Evolutionary conservation across 2,329 filamentous ascomycete species (phyloP), one percentile per base, ranked within the genome.

Genomic region (Pseudofabraea citricarpa): DNA sequence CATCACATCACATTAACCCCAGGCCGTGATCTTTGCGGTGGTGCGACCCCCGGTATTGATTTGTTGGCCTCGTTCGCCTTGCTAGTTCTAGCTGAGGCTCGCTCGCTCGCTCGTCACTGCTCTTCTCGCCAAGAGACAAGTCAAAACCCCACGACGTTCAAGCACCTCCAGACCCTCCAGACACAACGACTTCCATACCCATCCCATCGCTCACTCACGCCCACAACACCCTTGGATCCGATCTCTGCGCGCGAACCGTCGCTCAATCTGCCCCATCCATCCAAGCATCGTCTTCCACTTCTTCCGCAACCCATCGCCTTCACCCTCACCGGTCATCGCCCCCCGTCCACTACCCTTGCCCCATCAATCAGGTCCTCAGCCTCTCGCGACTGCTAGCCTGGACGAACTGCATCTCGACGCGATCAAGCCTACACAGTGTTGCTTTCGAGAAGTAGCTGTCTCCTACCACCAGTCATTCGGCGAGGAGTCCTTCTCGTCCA

Each of bases 401-500:
- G 43, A n/a, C n/a, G n/a, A n/a, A 36, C 19, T 21, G 36, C 45
- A 42, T 46, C 45, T 53, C 49, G 43, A 55, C 53, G 50, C 53
- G 49, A 45, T 53, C 50, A 41, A 57, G 44, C 41, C 42, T 43
- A 27, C 22, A 9, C 16, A n/a, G 18, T 16, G 7, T 22, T 32
- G 35, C 18, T 37, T 16, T 5, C 10, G n/a, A 15, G 22, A 20
- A 20, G 35, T 26, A 9, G 6, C 22, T 19, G 13, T 29, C 19
- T 29, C 18, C 26, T 40, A 10, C 18, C n/a, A 10, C 16, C 18
- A 40, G 13, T 26, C n/a, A 18, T 24, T 48, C 55, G 50, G 52
- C 50, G 59, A 58, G 54, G 49, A 51, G 41, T 27, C 43, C 24
- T 52, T 55, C 52, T 59, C 56, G 52, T 56, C 56, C 48, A 45